A percentile compares a stretch with the other conserved stretches of the same genome.
These are phyloP conservation scores for Lipomyces spencermartinsiae DNA, from an alignment of 805 yeast species.

Conservation along the genomic window DNA sequence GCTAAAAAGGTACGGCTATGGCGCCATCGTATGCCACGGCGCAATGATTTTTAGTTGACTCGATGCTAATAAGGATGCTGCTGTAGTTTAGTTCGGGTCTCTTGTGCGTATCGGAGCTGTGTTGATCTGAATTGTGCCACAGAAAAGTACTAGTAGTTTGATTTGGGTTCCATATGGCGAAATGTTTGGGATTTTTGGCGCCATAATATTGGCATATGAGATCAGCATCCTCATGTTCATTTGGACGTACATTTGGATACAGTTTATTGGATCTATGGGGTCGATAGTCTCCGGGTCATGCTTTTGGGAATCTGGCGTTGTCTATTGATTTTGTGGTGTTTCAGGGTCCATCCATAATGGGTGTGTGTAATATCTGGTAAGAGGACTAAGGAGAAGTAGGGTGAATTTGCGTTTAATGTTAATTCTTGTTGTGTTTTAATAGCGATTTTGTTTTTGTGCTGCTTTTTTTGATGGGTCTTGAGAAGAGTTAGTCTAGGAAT, in stretches of 20 bases:
- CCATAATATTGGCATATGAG: not conserved
- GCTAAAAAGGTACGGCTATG: not conserved
- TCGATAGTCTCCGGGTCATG: not conserved
- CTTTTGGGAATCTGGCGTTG: not conserved
- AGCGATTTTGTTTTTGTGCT: slow-evolving; percentile 1
- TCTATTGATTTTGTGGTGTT: not conserved
- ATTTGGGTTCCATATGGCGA: not conserved
- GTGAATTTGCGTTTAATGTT: not conserved
- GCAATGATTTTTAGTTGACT: not conserved
- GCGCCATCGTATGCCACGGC: not conserved
- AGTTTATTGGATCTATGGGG: not conserved
- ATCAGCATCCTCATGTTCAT: not conserved
- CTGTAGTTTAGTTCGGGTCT: not conserved
- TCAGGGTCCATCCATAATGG: not conserved
- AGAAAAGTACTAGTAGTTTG: slow-evolving; percentile 1
- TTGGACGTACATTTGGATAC: not conserved
- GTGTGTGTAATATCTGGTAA: not conserved
- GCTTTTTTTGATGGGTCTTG: not conserved
- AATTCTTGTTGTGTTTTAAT: not conserved
- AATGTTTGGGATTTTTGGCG: not conserved
- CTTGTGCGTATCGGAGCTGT: not conserved
- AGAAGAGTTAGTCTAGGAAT: not conserved
- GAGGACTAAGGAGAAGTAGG: not conserved
- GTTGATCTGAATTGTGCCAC: not conserved
- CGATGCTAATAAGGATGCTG: not conserved